Percentiles rank a stretch among this genome's conserved stretches.
phyloP scores from a whole-genome alignment of 1,284 basidiomycete species.

The Schizophyllum commune region DNA sequence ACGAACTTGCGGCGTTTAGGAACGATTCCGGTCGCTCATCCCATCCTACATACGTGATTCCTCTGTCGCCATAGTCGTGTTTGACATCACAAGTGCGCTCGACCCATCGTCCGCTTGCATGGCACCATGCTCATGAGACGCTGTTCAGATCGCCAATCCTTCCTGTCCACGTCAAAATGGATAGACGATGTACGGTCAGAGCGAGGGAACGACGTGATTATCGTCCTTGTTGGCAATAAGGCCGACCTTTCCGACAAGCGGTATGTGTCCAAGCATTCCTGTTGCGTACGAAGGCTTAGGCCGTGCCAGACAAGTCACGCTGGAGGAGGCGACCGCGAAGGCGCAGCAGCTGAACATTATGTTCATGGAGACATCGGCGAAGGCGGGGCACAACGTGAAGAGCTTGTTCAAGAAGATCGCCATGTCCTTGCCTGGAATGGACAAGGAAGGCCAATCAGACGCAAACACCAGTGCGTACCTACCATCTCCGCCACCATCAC shows the following conservation, averaged over 20 bases:
- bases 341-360: slow-evolving; percentile 92
- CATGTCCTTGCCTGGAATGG: slow-evolving; percentile 94
- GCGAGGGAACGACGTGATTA: slow-evolving; percentile 96
- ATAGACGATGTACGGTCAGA: slow-evolving; percentile 99
- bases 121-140: not conserved
- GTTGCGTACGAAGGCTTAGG: not conserved
- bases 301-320: slow-evolving; percentile 83
- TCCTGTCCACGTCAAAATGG: slow-evolving; percentile 98
- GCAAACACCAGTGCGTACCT: slow-evolving; percentile 58
- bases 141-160: slow-evolving; percentile 84
- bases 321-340: slow-evolving; percentile 93
- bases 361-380: slow-evolving; percentile 99
- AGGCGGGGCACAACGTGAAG: slow-evolving; percentile 99
- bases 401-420: slow-evolving; percentile 99
- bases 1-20: slow-evolving; percentile 38
- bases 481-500: not conserved
- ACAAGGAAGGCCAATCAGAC: slow-evolving; percentile 68
- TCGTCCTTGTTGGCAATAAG: slow-evolving; percentile 98
- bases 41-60: slow-evolving; percentile 99
- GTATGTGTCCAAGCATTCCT: slow-evolving; percentile 31
- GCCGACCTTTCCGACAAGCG: slow-evolving; percentile 93
- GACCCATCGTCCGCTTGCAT: not conserved
- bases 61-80: slow-evolving; percentile 96
- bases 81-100: slow-evolving; percentile 93
- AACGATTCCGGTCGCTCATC: slow-evolving; percentile 96